These are phyloP conservation scores for Camellia granthamiana DNA, from an alignment of 148 eudicot species.

Conservation along the genomic window DNA sequence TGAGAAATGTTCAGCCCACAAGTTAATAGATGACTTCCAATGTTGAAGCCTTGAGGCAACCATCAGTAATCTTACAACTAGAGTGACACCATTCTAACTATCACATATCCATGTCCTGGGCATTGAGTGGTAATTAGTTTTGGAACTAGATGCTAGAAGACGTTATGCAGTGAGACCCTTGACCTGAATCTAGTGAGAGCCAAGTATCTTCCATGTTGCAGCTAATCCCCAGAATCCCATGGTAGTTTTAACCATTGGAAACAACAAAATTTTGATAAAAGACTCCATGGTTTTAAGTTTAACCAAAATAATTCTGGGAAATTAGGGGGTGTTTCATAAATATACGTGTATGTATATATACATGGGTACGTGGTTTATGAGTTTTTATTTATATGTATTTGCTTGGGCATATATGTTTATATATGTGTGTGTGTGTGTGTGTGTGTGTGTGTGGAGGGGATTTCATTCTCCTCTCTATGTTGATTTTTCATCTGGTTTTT, in stretches of 20 bases:
- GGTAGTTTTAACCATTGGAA: background rate
- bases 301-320: background rate
- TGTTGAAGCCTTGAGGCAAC: slow-evolving; percentile 1
- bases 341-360: no score
- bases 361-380: no score
- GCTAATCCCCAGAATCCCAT: background rate
- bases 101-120: background rate
- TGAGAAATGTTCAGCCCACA: background rate
- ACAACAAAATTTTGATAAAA: background rate
- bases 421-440: no score
- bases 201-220: background rate
- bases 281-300: background rate
- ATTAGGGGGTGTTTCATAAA: background rate
- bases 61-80: slow-evolving; percentile 3
- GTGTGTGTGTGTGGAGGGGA: no score
- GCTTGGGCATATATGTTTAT: no score
- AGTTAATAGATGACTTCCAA: background rate
- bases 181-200: background rate
- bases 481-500: no score
- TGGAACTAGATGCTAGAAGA: background rate
- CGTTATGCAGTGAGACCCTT: background rate
- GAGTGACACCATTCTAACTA: background rate
- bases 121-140: background rate
- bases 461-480: no score
- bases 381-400: no score